Evolutionary conservation across 352 stramenopile genomes (phyloP), one percentile per base, ranked within the genome.

Genomic region (Pythium aphanidermatum): DNA sequence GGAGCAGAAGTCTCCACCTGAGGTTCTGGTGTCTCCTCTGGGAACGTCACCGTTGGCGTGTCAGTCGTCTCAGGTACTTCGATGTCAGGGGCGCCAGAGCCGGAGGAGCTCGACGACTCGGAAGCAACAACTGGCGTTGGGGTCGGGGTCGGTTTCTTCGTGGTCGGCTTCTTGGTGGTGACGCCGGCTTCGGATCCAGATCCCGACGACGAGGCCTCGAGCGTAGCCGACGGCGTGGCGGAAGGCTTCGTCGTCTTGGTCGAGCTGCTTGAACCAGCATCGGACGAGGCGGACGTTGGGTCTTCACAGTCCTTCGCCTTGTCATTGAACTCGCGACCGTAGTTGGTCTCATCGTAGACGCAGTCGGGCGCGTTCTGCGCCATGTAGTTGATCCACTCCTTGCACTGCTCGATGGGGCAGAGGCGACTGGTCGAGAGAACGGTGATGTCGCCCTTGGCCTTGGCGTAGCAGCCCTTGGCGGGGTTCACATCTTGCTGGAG

Each of bases 341-440:
- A 85, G 63, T 86, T 83, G 43, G 57, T 71, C 53, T 71, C 70
- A 42, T 83, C 74, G 47, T 77, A 86, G 46, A 81, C 65, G 65
- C 67, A 86, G 51, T 78, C 45, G 0, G 76, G 76, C 14, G 63
- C 40, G 20, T 74, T 72, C 28, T 60, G 30, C 13, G 67, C 65
- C 69, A 86, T 72, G 41, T 83, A 76, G n/a, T 61, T 31, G 26
- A 88, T 46, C 71, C 74, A 86, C 14, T 36, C 40, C 16, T 46
- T 51, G 54, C 73, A 88, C 44, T 73, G 65, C 8, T 63, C 34
- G 35, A 83, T 48, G 30, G 71, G 58, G 24, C 76, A 86, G 24
- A 88, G 54, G 2, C 61, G 57, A 58, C 55, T 83, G 25, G 74
- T 81, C 19, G 40, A 68, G 23, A 85, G 51, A 21, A 52, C 54